Base-by-base conservation (phyloP, 257 asterid genomes). In the Rubia yunnanensis region DNA sequence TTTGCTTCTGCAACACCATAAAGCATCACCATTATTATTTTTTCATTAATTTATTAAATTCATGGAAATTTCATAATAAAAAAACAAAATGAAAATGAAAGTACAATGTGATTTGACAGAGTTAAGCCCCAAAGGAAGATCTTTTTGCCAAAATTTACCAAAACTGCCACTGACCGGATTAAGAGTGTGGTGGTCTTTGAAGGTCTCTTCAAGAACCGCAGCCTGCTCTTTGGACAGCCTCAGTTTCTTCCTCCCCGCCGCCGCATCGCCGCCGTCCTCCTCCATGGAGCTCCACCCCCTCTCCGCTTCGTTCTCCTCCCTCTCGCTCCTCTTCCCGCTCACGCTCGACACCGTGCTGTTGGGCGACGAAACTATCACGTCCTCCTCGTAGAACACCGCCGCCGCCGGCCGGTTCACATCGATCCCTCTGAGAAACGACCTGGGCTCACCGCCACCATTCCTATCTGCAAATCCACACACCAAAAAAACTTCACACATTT, bases 171-270 rank as follows among this genome's bases (percentile, higher is more conserved):
- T 80, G 60, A 89, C 99, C 78, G 99, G 96, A 68, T 82, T 94
- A 46, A 94, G 94, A 31, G 96, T 88, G 70, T 83, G 84, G 70
- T 94, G 95, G 70, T 85, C 95, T 81, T 86, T 90, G 81, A 94
- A 94, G 0, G 97, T 86, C 70, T 94, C 97, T 46, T 90, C 99
- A 4, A 94, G 95, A 64, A 94, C 73, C 13, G 82, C 91, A 36
- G 96, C 97, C 80, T 94, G 99, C 20, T 94, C 99, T 72, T 90
- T 94, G 7, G 96, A 83, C 39, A 90, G 80, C 65, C 99, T 86
- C 74, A 94, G 92, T 81, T 94, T 94, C 85, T 94, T 94, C 86
- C 94, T 77, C 10, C 80, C 92, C 52, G 20, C 52, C 38, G 87
- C 81, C 36, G 85, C 96, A 34, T 82, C 99, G 17, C 82, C 95